These are phyloP conservation scores for Emergomyces orientalis DNA, from an alignment of 2,329 filamentous ascomycete species.

Conservation along the genomic window DNA sequence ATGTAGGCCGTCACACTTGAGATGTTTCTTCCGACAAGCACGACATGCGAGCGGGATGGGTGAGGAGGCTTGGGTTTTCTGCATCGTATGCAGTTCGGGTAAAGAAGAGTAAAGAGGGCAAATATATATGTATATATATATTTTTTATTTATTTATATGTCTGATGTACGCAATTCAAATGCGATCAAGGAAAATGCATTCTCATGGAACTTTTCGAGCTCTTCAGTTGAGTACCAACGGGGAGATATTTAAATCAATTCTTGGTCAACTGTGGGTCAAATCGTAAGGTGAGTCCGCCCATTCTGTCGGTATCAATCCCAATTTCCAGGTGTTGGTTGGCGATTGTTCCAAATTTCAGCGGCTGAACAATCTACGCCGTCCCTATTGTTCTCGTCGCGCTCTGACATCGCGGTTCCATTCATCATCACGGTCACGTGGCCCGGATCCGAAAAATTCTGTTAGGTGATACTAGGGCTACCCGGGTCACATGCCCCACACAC, in stretches of 20 bases:
- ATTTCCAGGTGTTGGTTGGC: background rate
- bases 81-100: background rate
- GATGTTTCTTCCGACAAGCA: constrained; percentile 50
- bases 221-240: background rate
- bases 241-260: background rate
- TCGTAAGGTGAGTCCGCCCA: background rate
- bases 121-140: background rate
- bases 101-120: background rate
- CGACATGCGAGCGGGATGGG: constrained; percentile 40
- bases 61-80: constrained; percentile 15
- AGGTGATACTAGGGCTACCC: no score
- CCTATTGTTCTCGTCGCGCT: constrained; percentile 1
- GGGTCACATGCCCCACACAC: no score
- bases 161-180: background rate
- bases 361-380: background rate
- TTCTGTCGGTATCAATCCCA: background rate
- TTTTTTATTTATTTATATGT: background rate
- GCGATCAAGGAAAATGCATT: background rate
- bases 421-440: background rate
- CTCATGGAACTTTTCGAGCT: background rate
- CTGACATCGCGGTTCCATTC: constrained; percentile 1
- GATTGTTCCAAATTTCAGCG: constrained; percentile 2
- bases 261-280: background rate
- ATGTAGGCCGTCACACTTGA: constrained; percentile 63
- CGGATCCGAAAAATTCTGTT: background rate